Evolutionary conservation across 2,329 filamentous ascomycete genomes (phyloP).

Genomic region (Thermoascus crustaceus): DNA sequence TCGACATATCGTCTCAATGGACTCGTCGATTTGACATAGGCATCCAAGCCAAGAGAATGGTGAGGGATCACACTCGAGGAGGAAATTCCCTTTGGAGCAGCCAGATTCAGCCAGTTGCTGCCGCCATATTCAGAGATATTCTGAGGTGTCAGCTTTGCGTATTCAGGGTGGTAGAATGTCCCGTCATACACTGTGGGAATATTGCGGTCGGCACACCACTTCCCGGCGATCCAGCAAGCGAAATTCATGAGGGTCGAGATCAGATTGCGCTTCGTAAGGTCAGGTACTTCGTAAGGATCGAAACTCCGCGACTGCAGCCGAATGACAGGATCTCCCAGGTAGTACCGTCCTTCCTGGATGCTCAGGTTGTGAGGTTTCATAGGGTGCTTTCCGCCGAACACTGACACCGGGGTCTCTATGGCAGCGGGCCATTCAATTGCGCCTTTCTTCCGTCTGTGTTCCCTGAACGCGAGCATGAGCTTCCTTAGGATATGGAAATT

Average conservation of each 20-base stretch:
- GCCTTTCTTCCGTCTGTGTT: slow-evolving; percentile 29
- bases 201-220: slow-evolving; percentile 29
- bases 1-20: slow-evolving; percentile 55
- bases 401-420: slow-evolving; percentile 14
- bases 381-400: slow-evolving; percentile 17
- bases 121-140: slow-evolving; percentile 36
- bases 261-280: slow-evolving; percentile 32
- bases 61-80: slow-evolving; percentile 44
- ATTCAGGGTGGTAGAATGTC: slow-evolving; percentile 34
- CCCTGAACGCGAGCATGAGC: slow-evolving; percentile 32
- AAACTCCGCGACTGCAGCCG: slow-evolving; percentile 18
- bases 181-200: slow-evolving; percentile 30
- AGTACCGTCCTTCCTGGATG: slow-evolving; percentile 24
- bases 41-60: slow-evolving; percentile 41
- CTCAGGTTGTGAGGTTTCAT: slow-evolving; percentile 21
- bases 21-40: slow-evolving; percentile 52
- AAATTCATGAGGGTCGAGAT: slow-evolving; percentile 48
- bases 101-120: slow-evolving; percentile 28
- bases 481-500: slow-evolving; percentile 28
- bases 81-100: slow-evolving; percentile 33
- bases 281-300: slow-evolving; percentile 30
- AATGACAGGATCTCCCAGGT: slow-evolving; percentile 37
- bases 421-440: slow-evolving; percentile 26
- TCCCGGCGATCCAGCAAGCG: slow-evolving; percentile 33
- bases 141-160: slow-evolving; percentile 27